Percentiles rank a stretch among this genome's conserved stretches.
Conservation (phyloP, 2,329 filamentous ascomycete species). For the Botryotinia convoluta region DNA sequence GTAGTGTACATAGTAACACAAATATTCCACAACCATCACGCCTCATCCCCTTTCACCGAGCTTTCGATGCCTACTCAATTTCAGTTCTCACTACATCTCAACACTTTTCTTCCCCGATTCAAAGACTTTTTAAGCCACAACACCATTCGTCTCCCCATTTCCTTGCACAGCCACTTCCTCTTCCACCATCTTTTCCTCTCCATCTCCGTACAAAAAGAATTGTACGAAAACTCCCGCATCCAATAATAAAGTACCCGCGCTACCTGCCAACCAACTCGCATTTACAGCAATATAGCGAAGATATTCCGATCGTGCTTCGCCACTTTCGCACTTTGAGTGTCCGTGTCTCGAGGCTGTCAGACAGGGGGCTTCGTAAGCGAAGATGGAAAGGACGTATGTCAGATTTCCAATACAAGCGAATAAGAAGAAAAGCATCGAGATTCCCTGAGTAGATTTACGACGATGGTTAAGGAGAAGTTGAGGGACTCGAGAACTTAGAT, state of each 20-base stretch:
- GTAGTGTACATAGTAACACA: neutral
- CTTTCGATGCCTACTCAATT: neutral
- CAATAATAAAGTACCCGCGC: conserved; percentile 79
- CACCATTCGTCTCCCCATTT: neutral
- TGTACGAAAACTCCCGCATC: conserved; percentile 87
- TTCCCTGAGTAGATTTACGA: conserved; percentile 87
- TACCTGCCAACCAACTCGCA: conserved; percentile 84
- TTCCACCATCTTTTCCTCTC: conserved; percentile 11
- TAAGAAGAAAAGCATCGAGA: conserved; percentile 91
- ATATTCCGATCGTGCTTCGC: conserved; percentile 53
- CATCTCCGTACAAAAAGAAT: conserved; percentile 76
- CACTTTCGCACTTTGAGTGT: conserved; percentile 59
- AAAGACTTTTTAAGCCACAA: neutral
- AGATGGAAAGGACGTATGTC: conserved; percentile 87
- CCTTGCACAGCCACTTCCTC: conserved; percentile 11
- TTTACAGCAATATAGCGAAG: conserved; percentile 84
- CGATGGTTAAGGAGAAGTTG: conserved; percentile 91
- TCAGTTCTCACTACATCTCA: neutral
- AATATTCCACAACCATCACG: neutral
- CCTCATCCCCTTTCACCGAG: neutral
- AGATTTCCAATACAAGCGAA: conserved; percentile 95
- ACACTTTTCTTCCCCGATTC: neutral
- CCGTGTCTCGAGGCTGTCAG: conserved; percentile 48
- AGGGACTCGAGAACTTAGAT: conserved; percentile 84
- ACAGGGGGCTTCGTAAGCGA: conserved; percentile 82